phyloP scores from a whole-genome alignment of 345 rosid species.

The Moricandia arvensis region DNA sequence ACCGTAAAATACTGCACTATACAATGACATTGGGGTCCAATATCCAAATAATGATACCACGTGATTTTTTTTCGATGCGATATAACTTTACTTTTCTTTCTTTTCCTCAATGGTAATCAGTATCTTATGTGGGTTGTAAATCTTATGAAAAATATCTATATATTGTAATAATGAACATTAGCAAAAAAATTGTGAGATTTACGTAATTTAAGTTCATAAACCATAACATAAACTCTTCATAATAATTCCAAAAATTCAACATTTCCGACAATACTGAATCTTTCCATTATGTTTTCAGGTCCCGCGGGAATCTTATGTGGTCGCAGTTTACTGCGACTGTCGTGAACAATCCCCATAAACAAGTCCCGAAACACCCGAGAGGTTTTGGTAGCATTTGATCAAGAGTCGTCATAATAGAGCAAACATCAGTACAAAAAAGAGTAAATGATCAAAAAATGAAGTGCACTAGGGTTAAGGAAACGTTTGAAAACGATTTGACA shows the following conservation, averaged over 20 bases:
- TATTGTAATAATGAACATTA: neutral
- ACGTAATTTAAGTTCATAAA: neutral
- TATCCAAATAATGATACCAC: constrained; percentile 2
- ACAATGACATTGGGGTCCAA: constrained; percentile 17
- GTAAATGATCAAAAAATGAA: constrained; percentile 16
- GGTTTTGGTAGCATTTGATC: neutral
- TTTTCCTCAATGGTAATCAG: neutral
- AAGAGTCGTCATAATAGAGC: constrained; percentile 9
- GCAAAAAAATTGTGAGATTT: neutral
- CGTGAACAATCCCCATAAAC: neutral
- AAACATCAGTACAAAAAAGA: constrained; percentile 14
- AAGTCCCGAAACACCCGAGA: constrained; percentile 14
- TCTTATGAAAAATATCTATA: neutral
- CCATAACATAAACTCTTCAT: neutral
- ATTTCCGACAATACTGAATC: neutral
- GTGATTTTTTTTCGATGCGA: neutral
- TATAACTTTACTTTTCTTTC: neutral
- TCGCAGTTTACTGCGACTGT: neutral
- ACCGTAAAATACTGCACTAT: neutral
- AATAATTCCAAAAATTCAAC: neutral
- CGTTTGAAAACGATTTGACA: constrained; percentile 29
- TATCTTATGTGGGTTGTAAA: neutral
- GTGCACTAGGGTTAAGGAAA: constrained; percentile 19
- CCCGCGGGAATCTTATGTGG: neutral
- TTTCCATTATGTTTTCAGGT: neutral